Base-by-base conservation (phyloP, 176 grass and related monocot species). In the Eleusine coracana region DNA sequence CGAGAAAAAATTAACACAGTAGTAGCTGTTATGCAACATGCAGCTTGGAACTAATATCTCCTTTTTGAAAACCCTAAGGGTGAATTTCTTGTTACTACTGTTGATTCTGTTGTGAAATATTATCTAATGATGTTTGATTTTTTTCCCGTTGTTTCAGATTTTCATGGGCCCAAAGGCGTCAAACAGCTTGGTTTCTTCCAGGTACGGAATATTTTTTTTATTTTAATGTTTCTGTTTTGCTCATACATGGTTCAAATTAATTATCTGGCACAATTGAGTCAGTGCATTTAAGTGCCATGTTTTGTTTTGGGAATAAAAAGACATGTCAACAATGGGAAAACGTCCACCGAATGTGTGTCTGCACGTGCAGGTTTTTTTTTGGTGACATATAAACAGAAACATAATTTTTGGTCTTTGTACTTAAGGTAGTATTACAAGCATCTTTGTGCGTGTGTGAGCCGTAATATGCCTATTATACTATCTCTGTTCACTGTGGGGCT, bases 101-200 rank as follows among this genome's bases (percentile, higher is more conserved):
- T 18, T 37, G 40, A 50, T 54, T 74, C 66, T 61, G 6, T 74
- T 49, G 11, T 51, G 25, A 80, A 68, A n/a, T 79, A 61, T 62
- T 31, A 41, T 54, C 36, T 74, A 44, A 60, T 15, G 3, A 68
- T 83, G 17, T 62, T 75, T 18, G 79, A 38, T 59, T 21, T 55
- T 28, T 38, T 80, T 34, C 49, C 52, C 1, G 12, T 13, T 6
- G 48, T 38, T 86, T 14, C 65, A 88, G 88, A 73, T 93, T 93
- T 76, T 90, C 91, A 66, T 93, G 88, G 85, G 85, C 91, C 71
- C 91, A 93, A 51, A 93, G 68, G 64, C 91, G 70, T 80, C 88
- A 83, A 88, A 78, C 67, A 39, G 55, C 88, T 80, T 40, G 75
- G n/a, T 74, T 93, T 75, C 86, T 93, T 64, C 85, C 85, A 83